Base-by-base conservation (phyloP, 1,284 basidiomycete species). In the Pyrrhoderma lamaoense region DNA sequence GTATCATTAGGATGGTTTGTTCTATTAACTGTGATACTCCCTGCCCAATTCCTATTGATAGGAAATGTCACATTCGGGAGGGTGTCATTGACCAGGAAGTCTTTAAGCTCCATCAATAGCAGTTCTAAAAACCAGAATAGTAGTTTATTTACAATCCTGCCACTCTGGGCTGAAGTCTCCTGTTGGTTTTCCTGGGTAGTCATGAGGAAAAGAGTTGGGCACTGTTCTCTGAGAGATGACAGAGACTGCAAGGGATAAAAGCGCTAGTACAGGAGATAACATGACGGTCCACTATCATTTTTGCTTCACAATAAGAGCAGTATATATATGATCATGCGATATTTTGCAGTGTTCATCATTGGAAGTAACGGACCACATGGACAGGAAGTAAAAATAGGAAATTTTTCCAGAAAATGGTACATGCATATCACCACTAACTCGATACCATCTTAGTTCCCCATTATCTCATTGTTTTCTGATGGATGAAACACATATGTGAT, bases 1-100 rank as follows among this genome's bases (percentile, higher is more conserved):
- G 84, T 85, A 54, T 86, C 69, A 53, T 87, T 85, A 0, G 80
- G 80, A 62, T 85, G 82, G 14, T 72, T 74, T n/a, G 69, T 64
- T 36, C 83, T 72, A 55, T 80, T 69, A 1, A 87, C 82, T 3
- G 75, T 73, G 49, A 86, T 72, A 55, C 84, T 88, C 47, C 84
- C 85, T 0, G 85, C 82, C 59, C 71, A 88, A 60, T 70, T 79
- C 7, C 75, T 74, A 13, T 70, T 65, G 7, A 83, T 59, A 21
- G 70, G 60, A 62, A 79, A 83, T 0, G 81, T 79, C 3, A 86
- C 69, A 58, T 85, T 84, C 0, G 84, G 83, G 7, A 88, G 71
- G 21, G 62, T 62, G 8, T 69, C 60, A 0, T 73, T 78, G 25
- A 83, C 80, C 58, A 73, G 66, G 53, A 79, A 83, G 42, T 58